These are phyloP conservation scores for Entelexis sorbosivorans DNA, from an alignment of 1,139 yeast species.

Conservation along the genomic window DNA sequence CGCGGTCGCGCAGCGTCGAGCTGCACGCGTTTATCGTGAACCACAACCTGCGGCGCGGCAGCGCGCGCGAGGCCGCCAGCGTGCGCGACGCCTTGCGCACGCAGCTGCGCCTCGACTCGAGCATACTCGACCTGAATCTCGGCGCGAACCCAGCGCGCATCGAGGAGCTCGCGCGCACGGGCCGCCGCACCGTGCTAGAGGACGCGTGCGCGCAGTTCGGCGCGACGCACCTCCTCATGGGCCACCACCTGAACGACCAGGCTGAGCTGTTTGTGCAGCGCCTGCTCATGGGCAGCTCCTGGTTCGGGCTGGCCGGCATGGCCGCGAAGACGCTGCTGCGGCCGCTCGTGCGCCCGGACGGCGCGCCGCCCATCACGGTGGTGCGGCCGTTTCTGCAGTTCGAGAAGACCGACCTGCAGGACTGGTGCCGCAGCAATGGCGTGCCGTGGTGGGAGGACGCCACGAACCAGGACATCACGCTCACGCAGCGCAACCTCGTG, in stretches of 20 bases:
- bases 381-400: constrained; percentile 47
- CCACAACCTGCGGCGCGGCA: constrained; percentile 42
- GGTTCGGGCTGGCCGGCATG: constrained; percentile 47
- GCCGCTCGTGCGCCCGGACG: constrained; percentile 23
- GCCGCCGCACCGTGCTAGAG: constrained; percentile 40
- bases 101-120: constrained; percentile 9
- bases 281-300: constrained; percentile 42
- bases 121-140: constrained; percentile 9
- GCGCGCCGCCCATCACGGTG: constrained; percentile 16
- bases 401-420: constrained; percentile 38
- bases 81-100: constrained; percentile 30
- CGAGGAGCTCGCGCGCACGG: constrained; percentile 48
- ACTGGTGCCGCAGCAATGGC: constrained; percentile 36
- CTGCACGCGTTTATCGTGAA: constrained; percentile 48
- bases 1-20: constrained; percentile 18
- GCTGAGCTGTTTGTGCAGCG: constrained; percentile 57
- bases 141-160: constrained; percentile 29
- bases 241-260: constrained; percentile 64
- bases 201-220: constrained; percentile 31
- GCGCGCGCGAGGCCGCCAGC: constrained; percentile 39
- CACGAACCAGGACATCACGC: constrained; percentile 44
- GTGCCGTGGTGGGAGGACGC: constrained; percentile 59
- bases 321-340: constrained; percentile 22
- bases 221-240: constrained; percentile 39
- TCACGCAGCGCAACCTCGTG: constrained; percentile 46